Base-by-base conservation (phyloP, 2,329 filamentous ascomycete species). In the Metarhizium brunneum region DNA sequence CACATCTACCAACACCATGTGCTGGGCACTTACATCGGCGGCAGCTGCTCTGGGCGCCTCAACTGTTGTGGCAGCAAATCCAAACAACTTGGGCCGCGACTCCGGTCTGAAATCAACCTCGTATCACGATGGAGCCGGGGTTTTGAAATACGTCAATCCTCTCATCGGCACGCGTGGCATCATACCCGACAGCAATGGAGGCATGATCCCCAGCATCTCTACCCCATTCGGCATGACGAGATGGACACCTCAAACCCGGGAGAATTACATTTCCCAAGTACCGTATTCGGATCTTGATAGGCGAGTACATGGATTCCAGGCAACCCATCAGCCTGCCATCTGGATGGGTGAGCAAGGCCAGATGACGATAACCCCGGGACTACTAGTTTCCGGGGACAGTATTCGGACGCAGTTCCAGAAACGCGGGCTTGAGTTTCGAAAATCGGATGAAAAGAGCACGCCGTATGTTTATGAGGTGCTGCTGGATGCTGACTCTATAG, bases 341-440 rank as follows among this genome's bases (percentile, higher is more conserved):
- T 77, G 76, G 75, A 78, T 78, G 73, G 76, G 75, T 3, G 75
- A 78, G 60, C 67, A 71, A 11, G 75, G 76, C 6, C 74, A 77
- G 60, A 66, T 75, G 1, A 71, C 76, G 3, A 49, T 78, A 3
- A 67, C 64, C 43, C 70, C 75, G 0, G 73, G 75, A 0, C 63
- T 73, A 11, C 40, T 53, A 11, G 25, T 16, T 11, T 13, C 38
- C 47, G 67, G 69, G 10, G 61, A 66, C 10, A 57, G 66, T 2
- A 60, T 59, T 14, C 55, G 62, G 38, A 61, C 64, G 0, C 58
- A 71, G 7, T 78, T 78, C 57, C 63, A 71, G 47, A 67, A 75
- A 47, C 65, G 74, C 4, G 75, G 69, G 5, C 63, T 74, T 32
- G 59, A 64, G 2, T 77, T 78, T 54, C 60, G 58, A 0, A 78